These are phyloP conservation scores for Hippophae gyantsensis DNA, from an alignment of 306 rosid genomes.

Conservation along the genomic window DNA sequence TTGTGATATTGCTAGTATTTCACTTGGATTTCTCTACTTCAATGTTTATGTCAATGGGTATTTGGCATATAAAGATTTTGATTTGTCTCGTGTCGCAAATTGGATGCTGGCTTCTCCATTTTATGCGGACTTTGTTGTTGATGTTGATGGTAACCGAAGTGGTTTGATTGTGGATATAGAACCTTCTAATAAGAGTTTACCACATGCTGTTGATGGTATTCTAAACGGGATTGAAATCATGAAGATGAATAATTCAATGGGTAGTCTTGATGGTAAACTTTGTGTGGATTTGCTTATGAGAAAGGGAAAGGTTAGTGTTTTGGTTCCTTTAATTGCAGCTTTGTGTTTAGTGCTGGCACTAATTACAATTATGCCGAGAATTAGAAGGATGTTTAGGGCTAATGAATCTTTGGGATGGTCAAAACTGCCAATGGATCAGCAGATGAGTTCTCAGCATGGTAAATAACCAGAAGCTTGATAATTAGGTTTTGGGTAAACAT, in stretches of 20 bases:
- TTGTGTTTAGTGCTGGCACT: slow-evolving; percentile 25
- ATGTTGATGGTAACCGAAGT: slow-evolving; percentile 26
- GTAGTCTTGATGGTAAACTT: slow-evolving; percentile 32
- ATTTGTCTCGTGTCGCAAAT: slow-evolving; percentile 36
- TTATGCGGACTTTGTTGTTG: slow-evolving; percentile 66
- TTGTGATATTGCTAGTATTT: slow-evolving; percentile 80
- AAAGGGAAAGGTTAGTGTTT: slow-evolving; percentile 9
- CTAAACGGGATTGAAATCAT: slow-evolving; percentile 47
- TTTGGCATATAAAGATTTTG: slow-evolving; percentile 49
- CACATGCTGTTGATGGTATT: slow-evolving; percentile 34
- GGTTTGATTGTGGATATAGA: slow-evolving; percentile 46
- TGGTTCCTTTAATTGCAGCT: slow-evolving; percentile 30
- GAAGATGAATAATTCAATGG: slow-evolving; percentile 41
- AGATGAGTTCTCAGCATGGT: too few species aligned
- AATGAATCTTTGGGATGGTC: slow-evolving; percentile 29
- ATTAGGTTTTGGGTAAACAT: too few species aligned
- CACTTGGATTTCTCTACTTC: slow-evolving; percentile 58
- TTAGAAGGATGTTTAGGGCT: slow-evolving; percentile 8
- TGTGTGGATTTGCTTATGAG: slow-evolving; percentile 26
- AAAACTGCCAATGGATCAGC: slow-evolving; percentile 23
- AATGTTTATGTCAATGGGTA: slow-evolving; percentile 75
- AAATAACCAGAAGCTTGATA: too few species aligned
- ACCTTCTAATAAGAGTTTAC: slow-evolving; percentile 42
- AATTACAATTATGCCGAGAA: slow-evolving; percentile 21
- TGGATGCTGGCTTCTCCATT: slow-evolving; percentile 54